phyloP scores from a whole-genome alignment of 164 flowering plant genomes.

The Liriodendron chinense region DNA sequence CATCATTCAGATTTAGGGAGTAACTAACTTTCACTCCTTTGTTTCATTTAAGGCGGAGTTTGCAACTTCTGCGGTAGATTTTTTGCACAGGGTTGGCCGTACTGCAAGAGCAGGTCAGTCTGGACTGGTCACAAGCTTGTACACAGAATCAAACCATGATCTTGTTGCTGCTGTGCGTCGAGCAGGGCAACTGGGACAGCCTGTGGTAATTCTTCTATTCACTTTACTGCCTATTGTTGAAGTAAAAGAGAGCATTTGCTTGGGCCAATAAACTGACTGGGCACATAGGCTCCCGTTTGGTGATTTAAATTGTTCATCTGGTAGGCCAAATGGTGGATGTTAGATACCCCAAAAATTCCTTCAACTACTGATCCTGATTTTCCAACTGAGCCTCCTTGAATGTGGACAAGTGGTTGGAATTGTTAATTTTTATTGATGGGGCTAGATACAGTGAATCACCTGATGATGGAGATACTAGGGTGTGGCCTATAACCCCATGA shows the following conservation, averaged over 20 bases:
- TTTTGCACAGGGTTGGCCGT: conserved; percentile 91
- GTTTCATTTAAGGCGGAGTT: conserved; percentile 75
- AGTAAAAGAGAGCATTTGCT: not conserved
- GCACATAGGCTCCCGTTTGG: not conserved
- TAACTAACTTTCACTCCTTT: too few species aligned
- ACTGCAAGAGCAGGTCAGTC: conserved; percentile 93
- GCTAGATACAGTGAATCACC: too few species aligned
- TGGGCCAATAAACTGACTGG: not conserved
- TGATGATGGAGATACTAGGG: too few species aligned
- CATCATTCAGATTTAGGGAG: too few species aligned
- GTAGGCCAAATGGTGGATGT: not conserved
- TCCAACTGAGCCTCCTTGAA: not conserved
- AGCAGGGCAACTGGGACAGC: conserved; percentile 62
- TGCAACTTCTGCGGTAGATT: conserved; percentile 90
- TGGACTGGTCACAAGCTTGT: conserved; percentile 88
- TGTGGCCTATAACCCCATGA: too few species aligned
- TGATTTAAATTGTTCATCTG: not conserved
- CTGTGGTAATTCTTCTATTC: conserved; percentile 61
- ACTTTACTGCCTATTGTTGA: not conserved
- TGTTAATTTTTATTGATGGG: too few species aligned
- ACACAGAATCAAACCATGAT: conserved; percentile 65
- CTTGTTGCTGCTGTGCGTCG: conserved; percentile 82
- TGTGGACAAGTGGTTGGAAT: not conserved
- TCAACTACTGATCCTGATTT: too few species aligned
- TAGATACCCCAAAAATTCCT: not conserved